Conservation (phyloP, 495 filamentous ascomycete genomes). For the Trichoderma gamsii region DNA sequence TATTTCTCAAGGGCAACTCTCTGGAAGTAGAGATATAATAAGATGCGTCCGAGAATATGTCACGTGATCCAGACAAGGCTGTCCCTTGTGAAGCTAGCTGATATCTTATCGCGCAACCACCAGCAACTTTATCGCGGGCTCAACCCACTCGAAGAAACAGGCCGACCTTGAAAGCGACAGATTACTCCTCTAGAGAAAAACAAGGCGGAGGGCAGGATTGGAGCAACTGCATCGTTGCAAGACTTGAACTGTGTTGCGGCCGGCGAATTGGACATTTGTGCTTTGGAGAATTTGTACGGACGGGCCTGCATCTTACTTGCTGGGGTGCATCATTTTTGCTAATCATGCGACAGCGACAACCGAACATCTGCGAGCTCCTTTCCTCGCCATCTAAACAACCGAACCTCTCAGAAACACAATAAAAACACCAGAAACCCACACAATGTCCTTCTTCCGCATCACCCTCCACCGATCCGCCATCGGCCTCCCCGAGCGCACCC, state of each 20-base stretch:
- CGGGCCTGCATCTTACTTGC: not conserved
- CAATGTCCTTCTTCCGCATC: slow-evolving; percentile 90
- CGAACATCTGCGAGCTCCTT: too few relatives aligned
- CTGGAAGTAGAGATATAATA: too few relatives aligned
- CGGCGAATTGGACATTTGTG: not conserved
- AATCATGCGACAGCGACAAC: not conserved
- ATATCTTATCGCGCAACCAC: slow-evolving; percentile 8
- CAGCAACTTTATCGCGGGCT: not conserved
- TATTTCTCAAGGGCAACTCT: too few relatives aligned
- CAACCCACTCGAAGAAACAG: not conserved
- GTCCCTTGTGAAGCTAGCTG: not conserved
- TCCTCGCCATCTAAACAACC: too few relatives aligned
- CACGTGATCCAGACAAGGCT: not conserved
- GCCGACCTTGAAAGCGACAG: not conserved
- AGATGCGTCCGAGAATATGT: not conserved
- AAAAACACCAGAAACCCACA: slow-evolving; percentile 16
- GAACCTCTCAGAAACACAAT: not conserved
- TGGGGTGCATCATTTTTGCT: not conserved
- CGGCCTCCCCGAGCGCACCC: slow-evolving; percentile 76
- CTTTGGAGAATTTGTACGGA: not conserved
- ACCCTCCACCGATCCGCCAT: slow-evolving; percentile 91
- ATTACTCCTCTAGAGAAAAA: not conserved
- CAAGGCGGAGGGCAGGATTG: not conserved
- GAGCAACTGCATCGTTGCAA: not conserved
- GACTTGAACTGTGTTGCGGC: not conserved